Percentiles rank a stretch among this genome's conserved stretches.
Conservation (phyloP, 2,329 filamentous ascomycete species). For the Epichloe coenophiala region DNA sequence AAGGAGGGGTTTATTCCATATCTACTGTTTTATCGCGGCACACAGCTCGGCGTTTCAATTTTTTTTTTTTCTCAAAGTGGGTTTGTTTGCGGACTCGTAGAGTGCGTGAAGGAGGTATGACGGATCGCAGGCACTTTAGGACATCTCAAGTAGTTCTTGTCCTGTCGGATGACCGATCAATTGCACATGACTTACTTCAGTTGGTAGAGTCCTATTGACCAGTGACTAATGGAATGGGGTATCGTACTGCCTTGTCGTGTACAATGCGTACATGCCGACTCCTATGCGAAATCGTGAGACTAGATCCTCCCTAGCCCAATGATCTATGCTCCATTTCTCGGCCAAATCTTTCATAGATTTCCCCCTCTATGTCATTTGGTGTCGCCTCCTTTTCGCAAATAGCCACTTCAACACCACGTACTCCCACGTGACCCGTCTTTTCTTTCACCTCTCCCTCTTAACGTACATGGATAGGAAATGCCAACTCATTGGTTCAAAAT, state of each 20-base stretch:
- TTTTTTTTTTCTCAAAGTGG: background rate
- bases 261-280: background rate
- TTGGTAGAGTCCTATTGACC: background rate
- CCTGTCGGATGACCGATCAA: too few relatives aligned
- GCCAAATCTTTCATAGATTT: background rate
- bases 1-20: too few relatives aligned
- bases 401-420: background rate
- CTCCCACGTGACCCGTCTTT: too few relatives aligned
- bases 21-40: background rate
- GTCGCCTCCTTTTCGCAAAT: background rate
- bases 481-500: background rate
- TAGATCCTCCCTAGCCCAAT: background rate
- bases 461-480: background rate
- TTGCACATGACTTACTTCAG: background rate
- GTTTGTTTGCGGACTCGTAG: too few relatives aligned
- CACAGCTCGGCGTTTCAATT: background rate
- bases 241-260: background rate
- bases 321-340: background rate
- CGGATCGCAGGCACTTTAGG: too few relatives aligned
- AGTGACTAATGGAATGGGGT: background rate
- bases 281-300: background rate
- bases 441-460: background rate
- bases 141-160: too few relatives aligned
- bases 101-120: too few relatives aligned
- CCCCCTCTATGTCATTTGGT: slow-evolving; percentile 1